A percentile compares a stretch with the other conserved stretches of the same genome.
These are phyloP conservation scores for Corylus americana DNA, from an alignment of 306 rosid genomes.

Conservation along the genomic window DNA sequence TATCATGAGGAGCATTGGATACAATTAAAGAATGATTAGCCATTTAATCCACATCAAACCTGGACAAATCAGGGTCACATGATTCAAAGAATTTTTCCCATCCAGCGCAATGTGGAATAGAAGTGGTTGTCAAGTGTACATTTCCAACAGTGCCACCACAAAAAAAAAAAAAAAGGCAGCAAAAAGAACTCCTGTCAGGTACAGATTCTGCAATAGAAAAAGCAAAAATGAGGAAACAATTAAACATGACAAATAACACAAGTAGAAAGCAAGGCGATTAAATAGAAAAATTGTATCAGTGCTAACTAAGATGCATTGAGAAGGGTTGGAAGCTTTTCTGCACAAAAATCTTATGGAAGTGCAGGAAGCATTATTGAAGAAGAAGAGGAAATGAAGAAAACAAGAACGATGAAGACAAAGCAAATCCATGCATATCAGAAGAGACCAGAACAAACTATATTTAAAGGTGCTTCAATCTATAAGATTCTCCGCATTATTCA, in stretches of 20 bases:
- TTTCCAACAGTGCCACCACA: constrained; percentile 38
- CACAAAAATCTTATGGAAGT: neutral
- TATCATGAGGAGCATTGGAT: constrained; percentile 39
- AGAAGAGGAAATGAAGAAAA: neutral
- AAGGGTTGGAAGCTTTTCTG: neutral
- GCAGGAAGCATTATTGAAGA: constrained; percentile 3
- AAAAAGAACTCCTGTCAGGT: constrained; percentile 29
- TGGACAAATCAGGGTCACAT: constrained; percentile 43
- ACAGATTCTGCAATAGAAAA: constrained; percentile 33
- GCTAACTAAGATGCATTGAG: neutral
- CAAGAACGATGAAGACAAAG: neutral
- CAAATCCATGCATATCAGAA: neutral
- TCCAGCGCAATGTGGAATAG: constrained; percentile 29
- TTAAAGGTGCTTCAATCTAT: neutral
- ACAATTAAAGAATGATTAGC: constrained; percentile 63
- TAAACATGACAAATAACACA: constrained; percentile 21
- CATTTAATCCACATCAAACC: constrained; percentile 51
- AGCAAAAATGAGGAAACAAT: constrained; percentile 17
- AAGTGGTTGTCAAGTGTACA: constrained; percentile 30
- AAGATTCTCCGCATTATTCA: neutral
- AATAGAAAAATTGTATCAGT: constrained; percentile 15
- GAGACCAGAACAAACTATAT: neutral
- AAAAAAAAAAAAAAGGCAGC: constrained; percentile 15
- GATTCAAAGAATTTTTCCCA: constrained; percentile 47
- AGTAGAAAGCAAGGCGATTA: neutral